These are phyloP conservation scores for Hibiscus trionum DNA, from an alignment of 345 rosid species.

Conservation along the genomic window DNA sequence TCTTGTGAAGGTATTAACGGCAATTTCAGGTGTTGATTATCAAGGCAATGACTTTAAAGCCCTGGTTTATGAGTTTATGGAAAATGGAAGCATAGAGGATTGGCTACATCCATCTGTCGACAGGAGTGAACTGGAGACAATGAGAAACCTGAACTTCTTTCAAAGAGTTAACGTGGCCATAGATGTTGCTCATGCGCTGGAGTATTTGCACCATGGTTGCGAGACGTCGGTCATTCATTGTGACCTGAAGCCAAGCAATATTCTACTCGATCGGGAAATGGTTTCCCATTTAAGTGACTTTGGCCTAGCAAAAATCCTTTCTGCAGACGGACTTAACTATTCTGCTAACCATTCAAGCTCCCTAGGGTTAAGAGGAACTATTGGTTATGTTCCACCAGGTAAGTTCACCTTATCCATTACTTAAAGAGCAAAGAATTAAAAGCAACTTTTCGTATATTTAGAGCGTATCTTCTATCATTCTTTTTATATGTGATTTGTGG, in stretches of 20 bases:
- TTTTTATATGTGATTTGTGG: not conserved
- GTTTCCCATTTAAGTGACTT: conserved; percentile 7
- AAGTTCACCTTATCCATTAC: conserved; percentile 1
- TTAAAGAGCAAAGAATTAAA: not conserved
- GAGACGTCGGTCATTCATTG: conserved; percentile 14
- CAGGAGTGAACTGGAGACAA: not conserved
- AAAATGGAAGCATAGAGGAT: conserved; percentile 11
- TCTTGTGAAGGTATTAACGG: conserved; percentile 32
- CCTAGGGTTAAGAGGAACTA: conserved; percentile 13
- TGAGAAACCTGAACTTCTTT: not conserved
- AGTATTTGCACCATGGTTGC: conserved; percentile 18
- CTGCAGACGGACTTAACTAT: too few relatives aligned
- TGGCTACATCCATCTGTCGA: conserved; percentile 7
- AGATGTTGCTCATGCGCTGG: conserved; percentile 13
- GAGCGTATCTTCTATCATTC: not conserved
- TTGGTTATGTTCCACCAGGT: conserved; percentile 26
- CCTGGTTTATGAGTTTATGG: conserved; percentile 8
- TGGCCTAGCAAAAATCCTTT: too few relatives aligned
- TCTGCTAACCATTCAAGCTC: conserved; percentile 3
- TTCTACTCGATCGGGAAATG: conserved; percentile 10
- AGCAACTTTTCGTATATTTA: not conserved
- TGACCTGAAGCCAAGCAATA: conserved; percentile 19
- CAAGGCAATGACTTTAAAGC: conserved; percentile 11
- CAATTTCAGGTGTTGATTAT: not conserved
- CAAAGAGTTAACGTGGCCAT: not conserved